Evolutionary conservation across 352 stramenopile species (phyloP), one percentile per base, ranked within the genome.

Genomic region (Paralagenidium karlingii): DNA sequence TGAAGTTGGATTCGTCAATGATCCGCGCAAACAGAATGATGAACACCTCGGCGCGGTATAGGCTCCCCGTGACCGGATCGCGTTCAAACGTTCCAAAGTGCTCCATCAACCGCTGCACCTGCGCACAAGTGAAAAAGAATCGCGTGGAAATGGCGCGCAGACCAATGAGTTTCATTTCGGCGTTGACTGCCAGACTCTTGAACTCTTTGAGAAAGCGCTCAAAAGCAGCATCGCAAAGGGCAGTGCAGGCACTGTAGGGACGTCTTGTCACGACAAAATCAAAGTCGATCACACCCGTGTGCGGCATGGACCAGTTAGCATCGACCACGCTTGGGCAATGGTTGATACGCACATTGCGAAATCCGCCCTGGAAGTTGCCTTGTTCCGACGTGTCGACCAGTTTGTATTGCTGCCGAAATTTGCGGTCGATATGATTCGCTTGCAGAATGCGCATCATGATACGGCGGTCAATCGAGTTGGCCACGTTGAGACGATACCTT

Each of bases 121-220:
- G 73, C 37, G 59, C 71, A 39, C 64, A 73, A 10, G 71, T 75
- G 29, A 83, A 86, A 38, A 73, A 86, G 39, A 82, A 86, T 18
- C 59, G 40, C 22, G 61, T 78, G 9, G 73, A 86, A 25, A 86
- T 76, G 1, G 62, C 74, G 8, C 73, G 73, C 20, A 86, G 39
- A 0, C 73, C 73, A 12, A 86, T 51, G 26, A 86, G 43, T 28
- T 86, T 83, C 45, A 76, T 65, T 45, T 83, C 69, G 5, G 63
- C 54, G 2, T 47, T 45, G 18, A 81, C 67, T 13, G 67, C 62
- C 5, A 86, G 49, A 34, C 74, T 59, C 47, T 83, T 86, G 53
- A 86, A 86, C 44, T 86, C 73, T 30, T 78, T 80, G 16, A 86
- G 33, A 18, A 83, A 81, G 24, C 83, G 63, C 25, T 86, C 73